Percentiles rank a stretch among this genome's conserved stretches.
phyloP scores from a whole-genome alignment of 371 early-diverging fungal genomes.

The Rhizopus arrhizus region DNA sequence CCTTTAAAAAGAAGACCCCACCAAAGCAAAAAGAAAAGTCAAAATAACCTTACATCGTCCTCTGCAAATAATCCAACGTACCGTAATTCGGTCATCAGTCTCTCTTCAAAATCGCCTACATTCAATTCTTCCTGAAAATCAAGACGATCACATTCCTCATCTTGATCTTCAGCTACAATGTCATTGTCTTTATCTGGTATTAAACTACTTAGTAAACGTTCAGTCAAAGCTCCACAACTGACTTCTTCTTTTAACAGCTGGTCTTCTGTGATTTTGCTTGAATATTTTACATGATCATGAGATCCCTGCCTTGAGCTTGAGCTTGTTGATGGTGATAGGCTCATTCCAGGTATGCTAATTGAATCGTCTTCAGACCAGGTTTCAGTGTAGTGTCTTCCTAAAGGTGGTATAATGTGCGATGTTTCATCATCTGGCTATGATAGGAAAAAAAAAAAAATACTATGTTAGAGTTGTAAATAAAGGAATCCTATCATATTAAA shows the following conservation, averaged over 20 bases:
- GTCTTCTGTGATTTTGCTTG: slow-evolving; percentile 49
- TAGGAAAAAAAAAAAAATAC: neutral
- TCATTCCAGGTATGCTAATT: slow-evolving; percentile 54
- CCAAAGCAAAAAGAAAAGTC: too few species aligned
- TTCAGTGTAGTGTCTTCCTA: slow-evolving; percentile 78
- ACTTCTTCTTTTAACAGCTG: slow-evolving; percentile 60
- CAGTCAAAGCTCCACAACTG: slow-evolving; percentile 73
- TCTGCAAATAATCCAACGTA: slow-evolving; percentile 82
- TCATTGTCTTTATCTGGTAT: slow-evolving; percentile 56
- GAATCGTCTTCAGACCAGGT: slow-evolving; percentile 86
- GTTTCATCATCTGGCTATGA: slow-evolving; percentile 61
- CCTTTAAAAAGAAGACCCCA: too few species aligned
- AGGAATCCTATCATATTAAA: neutral
- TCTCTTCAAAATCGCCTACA: slow-evolving; percentile 67
- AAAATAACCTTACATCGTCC: slow-evolving; percentile 61
- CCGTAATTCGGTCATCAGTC: slow-evolving; percentile 79
- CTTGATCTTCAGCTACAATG: slow-evolving; percentile 29
- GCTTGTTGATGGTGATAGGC: slow-evolving; percentile 36
- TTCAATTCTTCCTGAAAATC: slow-evolving; percentile 2
- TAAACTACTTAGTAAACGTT: slow-evolving; percentile 75
- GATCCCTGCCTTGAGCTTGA: slow-evolving; percentile 31
- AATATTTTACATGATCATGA: slow-evolving; percentile 33
- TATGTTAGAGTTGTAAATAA: too few species aligned
- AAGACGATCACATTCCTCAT: slow-evolving; percentile 24
- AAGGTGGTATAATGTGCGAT: slow-evolving; percentile 71